Evolutionary conservation across 1,284 basidiomycete genomes (phyloP).

Genomic region (Boletus semigastroideus): DNA sequence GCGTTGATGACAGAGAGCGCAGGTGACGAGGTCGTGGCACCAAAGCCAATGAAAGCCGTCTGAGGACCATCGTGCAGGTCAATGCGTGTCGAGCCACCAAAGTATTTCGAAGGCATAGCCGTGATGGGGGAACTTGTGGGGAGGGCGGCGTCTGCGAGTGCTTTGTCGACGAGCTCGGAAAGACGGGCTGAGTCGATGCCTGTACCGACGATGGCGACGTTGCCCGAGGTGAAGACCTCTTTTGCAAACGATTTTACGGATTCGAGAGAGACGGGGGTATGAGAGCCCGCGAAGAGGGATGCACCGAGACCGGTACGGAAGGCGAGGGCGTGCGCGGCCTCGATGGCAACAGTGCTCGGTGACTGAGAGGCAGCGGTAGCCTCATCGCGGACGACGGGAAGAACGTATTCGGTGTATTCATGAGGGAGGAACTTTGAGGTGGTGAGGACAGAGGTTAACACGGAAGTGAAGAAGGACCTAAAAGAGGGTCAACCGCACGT

Average conservation of each 20-base stretch:
- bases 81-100: conserved; percentile 82
- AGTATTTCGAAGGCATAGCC: conserved; percentile 59
- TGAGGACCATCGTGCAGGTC: conserved; percentile 60
- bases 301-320: conserved; percentile 91
- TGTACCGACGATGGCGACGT: conserved; percentile 84
- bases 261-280: conserved; percentile 61
- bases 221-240: conserved; percentile 70
- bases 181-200: conserved; percentile 78
- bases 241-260: conserved; percentile 76
- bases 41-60: conserved; percentile 84
- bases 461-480: conserved; percentile 84
- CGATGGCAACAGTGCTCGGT: conserved; percentile 68
- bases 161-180: conserved; percentile 68
- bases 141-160: conserved; percentile 52
- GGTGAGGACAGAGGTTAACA: conserved; percentile 81
- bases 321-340: conserved; percentile 83
- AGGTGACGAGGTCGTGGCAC: conserved; percentile 60
- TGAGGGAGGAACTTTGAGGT: conserved; percentile 83
- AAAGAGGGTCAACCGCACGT: background rate
- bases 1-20: conserved; percentile 79
- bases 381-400: conserved; percentile 74
- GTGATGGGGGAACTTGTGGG: conserved; percentile 42
- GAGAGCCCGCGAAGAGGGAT: conserved; percentile 79
- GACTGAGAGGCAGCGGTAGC: conserved; percentile 59
- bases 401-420: conserved; percentile 85